Percentiles rank a stretch among this genome's conserved stretches.
phyloP scores from a whole-genome alignment of 768 basidiomycete genomes.

The Suillus spraguei region DNA sequence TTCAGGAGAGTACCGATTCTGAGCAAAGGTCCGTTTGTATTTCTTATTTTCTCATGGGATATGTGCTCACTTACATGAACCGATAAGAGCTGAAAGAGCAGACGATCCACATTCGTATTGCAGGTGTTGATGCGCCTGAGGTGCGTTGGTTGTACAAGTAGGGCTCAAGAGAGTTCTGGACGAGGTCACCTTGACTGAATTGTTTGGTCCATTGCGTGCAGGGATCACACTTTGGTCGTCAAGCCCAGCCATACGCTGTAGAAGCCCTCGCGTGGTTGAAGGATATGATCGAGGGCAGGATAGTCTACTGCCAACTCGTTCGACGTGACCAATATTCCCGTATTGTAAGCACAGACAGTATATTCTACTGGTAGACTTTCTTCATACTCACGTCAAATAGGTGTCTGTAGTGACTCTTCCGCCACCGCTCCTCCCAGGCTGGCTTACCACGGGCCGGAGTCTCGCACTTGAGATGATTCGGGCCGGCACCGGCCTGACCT shows the following conservation, averaged over 20 bases:
- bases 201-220: conserved; percentile 26
- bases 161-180: background rate
- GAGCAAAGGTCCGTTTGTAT: conserved; percentile 50
- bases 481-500: conserved; percentile 75
- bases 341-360: conserved; percentile 52
- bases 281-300: conserved; percentile 53
- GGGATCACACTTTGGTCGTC: conserved; percentile 85
- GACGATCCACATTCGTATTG: conserved; percentile 86
- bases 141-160: conserved; percentile 37
- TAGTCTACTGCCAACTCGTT: conserved; percentile 71
- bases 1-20: conserved; percentile 62
- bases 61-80: background rate
- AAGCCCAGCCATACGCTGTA: conserved; percentile 70
- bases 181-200: background rate
- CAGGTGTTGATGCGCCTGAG: conserved; percentile 94
- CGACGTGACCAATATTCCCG: conserved; percentile 84
- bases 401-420: conserved; percentile 64
- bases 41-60: background rate
- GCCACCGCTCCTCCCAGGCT: conserved; percentile 55
- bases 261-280: conserved; percentile 80
- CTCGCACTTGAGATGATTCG: conserved; percentile 76
- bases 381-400: conserved; percentile 37
- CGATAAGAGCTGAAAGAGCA: conserved; percentile 69
- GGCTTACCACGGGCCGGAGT: conserved; percentile 40
- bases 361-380: background rate